Base-by-base conservation (phyloP, 1,284 basidiomycete species). In the Papiliotrema fonsecae region DNA sequence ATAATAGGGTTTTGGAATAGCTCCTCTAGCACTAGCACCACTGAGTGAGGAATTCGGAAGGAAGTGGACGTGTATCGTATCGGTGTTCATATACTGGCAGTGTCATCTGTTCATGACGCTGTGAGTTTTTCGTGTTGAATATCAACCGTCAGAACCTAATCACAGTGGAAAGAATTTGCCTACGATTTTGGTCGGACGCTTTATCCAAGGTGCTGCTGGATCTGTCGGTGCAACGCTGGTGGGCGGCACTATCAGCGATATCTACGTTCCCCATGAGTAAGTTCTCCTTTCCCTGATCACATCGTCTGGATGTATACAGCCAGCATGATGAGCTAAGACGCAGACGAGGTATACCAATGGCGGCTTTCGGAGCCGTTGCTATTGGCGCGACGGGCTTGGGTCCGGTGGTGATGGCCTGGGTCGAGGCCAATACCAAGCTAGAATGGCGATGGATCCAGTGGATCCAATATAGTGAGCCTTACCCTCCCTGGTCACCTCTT, bases 371-470 rank as follows among this genome's bases (percentile, higher is more conserved):
- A 2, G 57, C 83, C 2, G 71, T 75, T n/a, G 81, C 80, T 0
- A 69, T 87, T 25, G 78, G 77, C 19, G 79, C 79, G 1, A 81
- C 81, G 0, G 85, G 84, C 0, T 52, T 87, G 1, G 86, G 84
- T 2, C 81, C 85, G 1, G 71, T 84, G 0, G 74, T 78, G n/a
- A 78, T 81, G 4, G 83, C 83, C 3, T 87, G 82, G 80, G 81
- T 87, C 6, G 84, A 85, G 60, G 78, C 81, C 60, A 80, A 83
- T 50, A 66, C 73, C 0, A 72, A 72, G 7, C 64, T 88, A 28
- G 75, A 77, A 47, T 89, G 87, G 87, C 77, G 84, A 31, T 88
- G 87, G 86, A 86, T 88, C 13, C 82, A 87, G 68, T 88, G 86
- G 85, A 78, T 88, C 26, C 81, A 84, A 55, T 76, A 82, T 64